A percentile compares a stretch with the other conserved stretches of the same genome.
Evolutionary conservation across 176 grass and related monocot species (phyloP).

Genomic region (Rhynchospora breviuscula): DNA sequence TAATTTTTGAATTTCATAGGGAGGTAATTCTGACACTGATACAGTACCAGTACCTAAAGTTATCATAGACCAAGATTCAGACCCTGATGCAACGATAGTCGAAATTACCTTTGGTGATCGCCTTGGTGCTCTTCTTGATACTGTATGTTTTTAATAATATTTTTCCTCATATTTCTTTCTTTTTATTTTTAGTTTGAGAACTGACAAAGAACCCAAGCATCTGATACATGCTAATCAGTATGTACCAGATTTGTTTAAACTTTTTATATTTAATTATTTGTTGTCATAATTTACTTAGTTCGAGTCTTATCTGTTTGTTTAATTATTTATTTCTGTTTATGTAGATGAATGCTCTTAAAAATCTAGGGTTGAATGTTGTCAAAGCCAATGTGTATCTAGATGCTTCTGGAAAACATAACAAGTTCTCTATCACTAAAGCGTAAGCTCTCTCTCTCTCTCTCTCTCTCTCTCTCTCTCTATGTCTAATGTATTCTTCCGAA

Average conservation of each 20-base stretch:
- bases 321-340: constrained; percentile 20
- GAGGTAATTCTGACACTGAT: constrained; percentile 56
- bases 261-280: not conserved
- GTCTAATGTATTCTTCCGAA: not conserved
- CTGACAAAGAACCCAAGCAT: too few relatives aligned
- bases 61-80: constrained; percentile 97
- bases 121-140: constrained; percentile 95
- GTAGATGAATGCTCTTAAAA: constrained; percentile 86
- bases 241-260: not conserved
- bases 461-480: constrained; percentile 26
- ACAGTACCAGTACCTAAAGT: constrained; percentile 87
- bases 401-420: constrained; percentile 91
- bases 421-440: constrained; percentile 72
- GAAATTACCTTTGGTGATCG: constrained; percentile 95
- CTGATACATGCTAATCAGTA: too few relatives aligned
- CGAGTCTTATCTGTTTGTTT: constrained; percentile 18
- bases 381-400: constrained; percentile 92
- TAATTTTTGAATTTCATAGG: constrained; percentile 38
- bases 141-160: constrained; percentile 42
- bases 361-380: constrained; percentile 81
- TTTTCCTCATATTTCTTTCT: constrained; percentile 18
- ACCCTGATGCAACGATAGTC: constrained; percentile 91
- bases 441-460: constrained; percentile 43
- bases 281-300: not conserved
- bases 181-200: constrained; percentile 5